Conservation (phyloP, 2,329 filamentous ascomycete species). For the Ophiostoma sp. region DNA sequence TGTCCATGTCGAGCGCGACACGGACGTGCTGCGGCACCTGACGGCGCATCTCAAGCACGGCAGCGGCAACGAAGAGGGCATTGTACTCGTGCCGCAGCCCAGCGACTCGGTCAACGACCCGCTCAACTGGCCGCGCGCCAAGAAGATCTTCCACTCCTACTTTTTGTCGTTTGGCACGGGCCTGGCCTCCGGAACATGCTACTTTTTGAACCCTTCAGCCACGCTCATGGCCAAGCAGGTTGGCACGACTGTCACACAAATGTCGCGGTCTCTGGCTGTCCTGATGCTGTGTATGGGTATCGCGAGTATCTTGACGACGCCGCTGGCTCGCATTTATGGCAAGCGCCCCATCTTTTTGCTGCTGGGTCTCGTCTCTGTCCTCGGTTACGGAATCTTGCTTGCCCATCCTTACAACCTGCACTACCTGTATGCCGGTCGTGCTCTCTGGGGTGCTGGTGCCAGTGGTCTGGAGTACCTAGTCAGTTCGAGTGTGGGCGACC, state of each 20-base stretch:
- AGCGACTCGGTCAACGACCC: conserved; percentile 18
- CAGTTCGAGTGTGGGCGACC: conserved; percentile 53
- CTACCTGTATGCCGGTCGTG: conserved; percentile 30
- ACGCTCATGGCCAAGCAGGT: conserved; percentile 35
- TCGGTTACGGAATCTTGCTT: conserved; percentile 32
- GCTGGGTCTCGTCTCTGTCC: conserved; percentile 33
- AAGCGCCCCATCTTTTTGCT: conserved; percentile 38
- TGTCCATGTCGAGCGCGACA: conserved; percentile 27
- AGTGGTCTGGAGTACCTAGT: conserved; percentile 40
- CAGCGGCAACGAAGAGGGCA: conserved; percentile 37
- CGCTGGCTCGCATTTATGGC: conserved; percentile 36
- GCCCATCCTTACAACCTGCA: conserved; percentile 27
- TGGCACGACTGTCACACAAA: conserved; percentile 38
- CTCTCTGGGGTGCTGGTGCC: conserved; percentile 34
- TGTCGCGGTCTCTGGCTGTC: conserved; percentile 39
- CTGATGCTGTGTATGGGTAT: conserved; percentile 66
- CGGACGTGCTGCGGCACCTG: conserved; percentile 16
- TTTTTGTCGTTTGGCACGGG: conserved; percentile 42
- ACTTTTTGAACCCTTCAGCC: conserved; percentile 40
- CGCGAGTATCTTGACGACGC: conserved; percentile 54
- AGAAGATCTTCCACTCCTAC: conserved; percentile 43
- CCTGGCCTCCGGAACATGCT: conserved; percentile 34
- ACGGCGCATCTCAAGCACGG: conserved; percentile 17
- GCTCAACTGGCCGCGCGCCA: conserved; percentile 28
- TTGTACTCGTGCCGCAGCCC: conserved; percentile 30